These are phyloP conservation scores for Globisporangium lucens DNA, from an alignment of 352 stramenopile species.

Conservation along the genomic window DNA sequence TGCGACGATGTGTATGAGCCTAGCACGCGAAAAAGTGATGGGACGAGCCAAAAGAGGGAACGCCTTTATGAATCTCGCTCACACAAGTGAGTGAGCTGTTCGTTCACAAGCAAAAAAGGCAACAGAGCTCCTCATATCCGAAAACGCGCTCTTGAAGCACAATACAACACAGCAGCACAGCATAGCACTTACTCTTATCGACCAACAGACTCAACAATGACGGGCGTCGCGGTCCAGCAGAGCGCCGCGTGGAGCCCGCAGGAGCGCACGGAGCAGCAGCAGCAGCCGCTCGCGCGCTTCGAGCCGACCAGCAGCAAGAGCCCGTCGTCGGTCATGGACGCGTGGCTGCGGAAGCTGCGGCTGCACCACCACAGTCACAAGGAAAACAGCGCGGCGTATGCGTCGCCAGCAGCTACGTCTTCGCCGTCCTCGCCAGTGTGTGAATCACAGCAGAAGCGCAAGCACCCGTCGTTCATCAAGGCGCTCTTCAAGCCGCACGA, in stretches of 20 bases:
- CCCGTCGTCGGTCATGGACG: constrained; percentile 1
- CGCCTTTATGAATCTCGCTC: neutral
- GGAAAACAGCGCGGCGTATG: neutral
- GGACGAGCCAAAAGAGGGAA: no score
- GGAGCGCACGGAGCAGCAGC: neutral
- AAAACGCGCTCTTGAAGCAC: neutral
- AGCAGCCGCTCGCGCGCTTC: constrained; percentile 4
- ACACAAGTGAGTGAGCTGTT: neutral
- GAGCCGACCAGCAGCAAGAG: neutral
- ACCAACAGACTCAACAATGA: neutral
- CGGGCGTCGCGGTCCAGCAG: neutral
- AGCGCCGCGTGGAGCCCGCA: neutral
- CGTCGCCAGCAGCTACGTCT: no score
- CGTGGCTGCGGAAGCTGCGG: constrained; percentile 11
- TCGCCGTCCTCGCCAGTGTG: neutral
- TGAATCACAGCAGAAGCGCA: constrained; percentile 7
- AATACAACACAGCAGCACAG: no score
- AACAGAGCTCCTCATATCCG: neutral
- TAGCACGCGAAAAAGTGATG: no score
- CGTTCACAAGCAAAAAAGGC: neutral
- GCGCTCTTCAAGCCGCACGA: constrained; percentile 14
- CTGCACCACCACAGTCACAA: neutral
- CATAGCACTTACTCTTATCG: neutral
- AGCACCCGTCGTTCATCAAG: constrained; percentile 10
- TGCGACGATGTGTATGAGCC: neutral